Evolutionary conservation across 2,329 filamentous ascomycete species (phyloP).

Genomic region (Ceratocystis cacaofunesta): DNA sequence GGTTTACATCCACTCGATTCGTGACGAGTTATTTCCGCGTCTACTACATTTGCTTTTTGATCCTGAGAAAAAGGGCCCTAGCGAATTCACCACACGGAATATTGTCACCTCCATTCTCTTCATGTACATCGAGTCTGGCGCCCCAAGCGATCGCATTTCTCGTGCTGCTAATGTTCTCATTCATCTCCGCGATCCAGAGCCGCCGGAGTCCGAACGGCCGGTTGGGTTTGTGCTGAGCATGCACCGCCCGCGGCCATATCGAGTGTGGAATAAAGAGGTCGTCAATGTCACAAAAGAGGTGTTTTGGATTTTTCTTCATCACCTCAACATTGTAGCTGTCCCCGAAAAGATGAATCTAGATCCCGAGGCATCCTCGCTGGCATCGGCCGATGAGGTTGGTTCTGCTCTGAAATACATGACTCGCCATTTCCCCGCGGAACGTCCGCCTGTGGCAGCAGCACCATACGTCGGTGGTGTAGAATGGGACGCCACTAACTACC

Average conservation of each 20-base stretch:
- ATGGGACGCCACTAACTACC: constrained; percentile 96
- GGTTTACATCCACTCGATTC: constrained; percentile 65
- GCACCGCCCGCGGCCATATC: constrained; percentile 73
- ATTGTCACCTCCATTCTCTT: constrained; percentile 83
- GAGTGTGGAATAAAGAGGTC: constrained; percentile 86
- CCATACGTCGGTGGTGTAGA: constrained; percentile 95
- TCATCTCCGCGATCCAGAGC: constrained; percentile 67
- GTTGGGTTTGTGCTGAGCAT: constrained; percentile 82
- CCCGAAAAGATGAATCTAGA: constrained; percentile 25
- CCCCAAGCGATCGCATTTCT: constrained; percentile 44
- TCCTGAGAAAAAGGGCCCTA: constrained; percentile 94
- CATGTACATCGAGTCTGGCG: constrained; percentile 63
- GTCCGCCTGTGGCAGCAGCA: constrained; percentile 80
- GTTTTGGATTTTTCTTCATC: constrained; percentile 97
- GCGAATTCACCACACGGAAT: constrained; percentile 84
- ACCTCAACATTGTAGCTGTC: constrained; percentile 70
- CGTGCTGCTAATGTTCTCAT: constrained; percentile 60
- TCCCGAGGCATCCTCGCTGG: constrained; percentile 22
- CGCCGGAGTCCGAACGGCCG: constrained; percentile 59
- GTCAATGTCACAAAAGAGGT: constrained; percentile 92
- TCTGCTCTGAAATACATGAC: constrained; percentile 38
- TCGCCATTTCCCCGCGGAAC: constrained; percentile 67
- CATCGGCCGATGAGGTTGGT: constrained; percentile 28
- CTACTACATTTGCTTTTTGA: constrained; percentile 84
- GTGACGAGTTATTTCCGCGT: constrained; percentile 68